Evolutionary conservation across 2,329 filamentous ascomycete species (phyloP).

Genomic region (Daldinia eschscholtzii): DNA sequence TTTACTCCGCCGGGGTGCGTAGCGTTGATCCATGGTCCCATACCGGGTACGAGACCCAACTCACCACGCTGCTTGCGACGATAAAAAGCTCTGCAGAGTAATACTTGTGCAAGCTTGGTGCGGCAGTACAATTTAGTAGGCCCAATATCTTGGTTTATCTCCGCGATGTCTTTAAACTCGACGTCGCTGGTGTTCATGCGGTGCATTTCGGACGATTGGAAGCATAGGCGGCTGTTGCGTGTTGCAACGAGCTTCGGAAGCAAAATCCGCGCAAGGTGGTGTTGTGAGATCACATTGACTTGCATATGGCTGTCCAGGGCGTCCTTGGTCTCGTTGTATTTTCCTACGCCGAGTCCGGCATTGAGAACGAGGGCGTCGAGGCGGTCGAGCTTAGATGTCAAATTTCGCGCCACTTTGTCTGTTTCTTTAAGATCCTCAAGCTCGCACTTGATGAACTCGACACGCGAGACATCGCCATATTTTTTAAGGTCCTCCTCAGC

Average conservation of each 20-base stretch:
- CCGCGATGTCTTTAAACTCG: constrained; percentile 58
- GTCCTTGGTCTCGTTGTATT: constrained; percentile 63
- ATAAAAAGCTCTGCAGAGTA: constrained; percentile 59
- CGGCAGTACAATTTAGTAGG: constrained; percentile 62
- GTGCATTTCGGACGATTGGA: constrained; percentile 62
- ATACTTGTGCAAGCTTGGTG: constrained; percentile 63
- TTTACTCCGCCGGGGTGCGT: constrained; percentile 63
- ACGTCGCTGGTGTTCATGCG: constrained; percentile 54
- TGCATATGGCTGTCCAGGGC: constrained; percentile 56
- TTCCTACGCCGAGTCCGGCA: constrained; percentile 63
- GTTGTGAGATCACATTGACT: constrained; percentile 53
- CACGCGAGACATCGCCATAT: constrained; percentile 59
- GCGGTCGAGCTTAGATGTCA: constrained; percentile 57
- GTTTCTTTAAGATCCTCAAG: constrained; percentile 61
- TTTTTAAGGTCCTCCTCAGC: constrained; percentile 58
- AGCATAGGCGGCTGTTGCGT: constrained; percentile 60
- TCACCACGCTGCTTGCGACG: constrained; percentile 55
- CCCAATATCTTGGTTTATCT: constrained; percentile 64
- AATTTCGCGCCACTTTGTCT: constrained; percentile 58
- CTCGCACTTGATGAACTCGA: constrained; percentile 61
- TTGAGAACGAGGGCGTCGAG: constrained; percentile 64
- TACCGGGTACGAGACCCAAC: constrained; percentile 49
- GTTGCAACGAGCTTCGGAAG: constrained; percentile 61
- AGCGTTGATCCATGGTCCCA: constrained; percentile 60
- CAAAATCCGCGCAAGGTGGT: constrained; percentile 61